Conservation (phyloP, 2,329 filamentous ascomycete species). For the Dactylellina leptospora region DNA sequence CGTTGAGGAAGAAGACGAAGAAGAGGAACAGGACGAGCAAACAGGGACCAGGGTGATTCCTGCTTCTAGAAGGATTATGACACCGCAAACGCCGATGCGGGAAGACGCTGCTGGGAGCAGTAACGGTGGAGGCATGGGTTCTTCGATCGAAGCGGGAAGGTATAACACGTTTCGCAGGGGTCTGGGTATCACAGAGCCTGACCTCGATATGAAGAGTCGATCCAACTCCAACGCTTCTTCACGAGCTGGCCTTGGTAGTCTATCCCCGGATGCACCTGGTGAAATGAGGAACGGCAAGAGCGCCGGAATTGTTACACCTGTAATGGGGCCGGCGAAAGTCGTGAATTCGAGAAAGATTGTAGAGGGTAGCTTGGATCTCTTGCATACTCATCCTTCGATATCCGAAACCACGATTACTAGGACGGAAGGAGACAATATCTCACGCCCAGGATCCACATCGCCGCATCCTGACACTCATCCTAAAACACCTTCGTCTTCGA, state of each 20-base stretch:
- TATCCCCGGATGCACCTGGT: constrained; percentile 20
- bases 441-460: constrained; percentile 40
- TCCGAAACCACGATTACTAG: constrained; percentile 46
- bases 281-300: constrained; percentile 21
- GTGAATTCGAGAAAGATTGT: constrained; percentile 48
- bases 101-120: constrained; percentile 39
- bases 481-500: constrained; percentile 48
- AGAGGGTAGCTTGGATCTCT: constrained; percentile 45
- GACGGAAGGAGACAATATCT: constrained; percentile 47
- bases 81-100: constrained; percentile 47
- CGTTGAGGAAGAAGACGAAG: constrained; percentile 32
- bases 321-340: constrained; percentile 49
- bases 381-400: constrained; percentile 46
- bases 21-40: constrained; percentile 37
- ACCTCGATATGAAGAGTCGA: constrained; percentile 47
- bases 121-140: constrained; percentile 42
- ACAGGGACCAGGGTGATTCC: constrained; percentile 49
- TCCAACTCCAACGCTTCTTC: constrained; percentile 48
- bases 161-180: constrained; percentile 53
- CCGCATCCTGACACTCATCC: constrained; percentile 32
- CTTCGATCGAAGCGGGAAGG: constrained; percentile 51
- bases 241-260: constrained; percentile 11
- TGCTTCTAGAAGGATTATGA: constrained; percentile 53
- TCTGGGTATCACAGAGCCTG: constrained; percentile 49
- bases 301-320: constrained; percentile 41